Evolutionary conservation across 176 grass and related monocot genomes (phyloP).

Genomic region (Lolium rigidum): DNA sequence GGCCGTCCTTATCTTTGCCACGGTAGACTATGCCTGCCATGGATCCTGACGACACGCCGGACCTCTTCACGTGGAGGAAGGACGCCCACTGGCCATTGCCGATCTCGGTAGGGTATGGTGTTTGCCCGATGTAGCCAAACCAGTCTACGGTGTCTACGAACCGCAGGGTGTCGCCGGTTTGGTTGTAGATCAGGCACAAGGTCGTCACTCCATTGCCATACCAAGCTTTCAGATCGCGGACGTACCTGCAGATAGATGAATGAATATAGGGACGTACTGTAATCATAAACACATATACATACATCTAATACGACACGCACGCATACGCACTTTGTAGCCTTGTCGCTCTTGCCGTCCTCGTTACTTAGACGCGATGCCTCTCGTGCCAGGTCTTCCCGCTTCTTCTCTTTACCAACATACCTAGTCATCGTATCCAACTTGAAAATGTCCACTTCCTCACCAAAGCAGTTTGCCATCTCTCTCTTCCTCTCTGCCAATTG

Average conservation of each 20-base stretch:
- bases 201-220: not conserved
- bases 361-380: not conserved
- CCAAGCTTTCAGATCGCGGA: not conserved
- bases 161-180: not conserved
- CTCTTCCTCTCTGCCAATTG: not conserved
- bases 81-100: not conserved
- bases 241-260: not conserved
- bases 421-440: not conserved
- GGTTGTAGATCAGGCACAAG: slow-evolving; percentile 1
- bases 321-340: not conserved
- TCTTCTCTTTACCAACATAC: not conserved
- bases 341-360: not conserved
- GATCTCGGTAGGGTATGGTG: not conserved
- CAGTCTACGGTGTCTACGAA: not conserved
- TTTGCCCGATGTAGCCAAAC: not conserved
- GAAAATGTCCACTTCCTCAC: not conserved
- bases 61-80: not conserved
- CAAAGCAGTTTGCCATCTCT: slow-evolving; percentile 6
- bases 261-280: too few relatives aligned
- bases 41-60: not conserved
- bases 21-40: not conserved
- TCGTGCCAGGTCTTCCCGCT: not conserved
- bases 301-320: too few relatives aligned
- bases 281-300: too few relatives aligned
- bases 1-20: not conserved